Conservation (phyloP, 352 stramenopile species). For the Globisporangium emineosum region DNA sequence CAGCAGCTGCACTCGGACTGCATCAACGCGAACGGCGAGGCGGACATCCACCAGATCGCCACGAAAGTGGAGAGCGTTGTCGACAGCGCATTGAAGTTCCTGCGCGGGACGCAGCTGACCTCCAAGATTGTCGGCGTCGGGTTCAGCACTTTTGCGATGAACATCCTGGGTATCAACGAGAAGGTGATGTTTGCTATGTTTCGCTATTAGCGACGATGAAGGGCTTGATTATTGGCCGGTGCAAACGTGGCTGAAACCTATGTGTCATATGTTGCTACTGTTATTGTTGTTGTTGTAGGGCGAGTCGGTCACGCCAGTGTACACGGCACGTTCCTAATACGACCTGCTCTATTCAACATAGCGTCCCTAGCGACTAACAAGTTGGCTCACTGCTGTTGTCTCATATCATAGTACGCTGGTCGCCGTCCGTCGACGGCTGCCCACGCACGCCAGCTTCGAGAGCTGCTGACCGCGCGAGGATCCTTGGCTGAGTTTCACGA, state of each 20-base stretch:
- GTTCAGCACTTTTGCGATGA: conserved; percentile 94
- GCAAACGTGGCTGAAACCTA: background rate
- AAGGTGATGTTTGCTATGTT: conserved; percentile 28
- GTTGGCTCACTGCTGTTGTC: conserved; percentile 14
- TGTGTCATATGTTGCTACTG: background rate
- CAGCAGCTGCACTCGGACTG: conserved; percentile 53
- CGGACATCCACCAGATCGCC: conserved; percentile 42
- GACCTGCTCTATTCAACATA: background rate
- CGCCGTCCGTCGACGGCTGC: conserved; percentile 40
- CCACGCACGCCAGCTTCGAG: conserved; percentile 48
- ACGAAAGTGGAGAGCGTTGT: conserved; percentile 49
- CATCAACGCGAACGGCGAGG: conserved; percentile 55
- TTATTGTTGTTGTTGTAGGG: conserved; percentile 26
- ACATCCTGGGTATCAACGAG: conserved; percentile 85
- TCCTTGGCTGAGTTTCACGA: conserved; percentile 59
- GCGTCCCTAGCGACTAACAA: background rate
- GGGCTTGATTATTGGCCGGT: background rate
- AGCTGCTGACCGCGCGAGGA: conserved; percentile 33
- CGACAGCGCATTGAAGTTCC: conserved; percentile 42
- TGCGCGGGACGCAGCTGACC: conserved; percentile 40
- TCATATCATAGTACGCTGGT: conserved; percentile 52
- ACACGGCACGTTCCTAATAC: conserved; percentile 41
- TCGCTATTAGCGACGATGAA: background rate
- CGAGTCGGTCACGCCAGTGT: conserved; percentile 65
- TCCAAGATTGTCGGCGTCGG: conserved; percentile 71